A percentile compares a stretch with the other conserved stretches of the same genome.
These are phyloP conservation scores for Backusella tuberculispora DNA, from an alignment of 192 early-diverging fungal genomes.

Conservation along the genomic window DNA sequence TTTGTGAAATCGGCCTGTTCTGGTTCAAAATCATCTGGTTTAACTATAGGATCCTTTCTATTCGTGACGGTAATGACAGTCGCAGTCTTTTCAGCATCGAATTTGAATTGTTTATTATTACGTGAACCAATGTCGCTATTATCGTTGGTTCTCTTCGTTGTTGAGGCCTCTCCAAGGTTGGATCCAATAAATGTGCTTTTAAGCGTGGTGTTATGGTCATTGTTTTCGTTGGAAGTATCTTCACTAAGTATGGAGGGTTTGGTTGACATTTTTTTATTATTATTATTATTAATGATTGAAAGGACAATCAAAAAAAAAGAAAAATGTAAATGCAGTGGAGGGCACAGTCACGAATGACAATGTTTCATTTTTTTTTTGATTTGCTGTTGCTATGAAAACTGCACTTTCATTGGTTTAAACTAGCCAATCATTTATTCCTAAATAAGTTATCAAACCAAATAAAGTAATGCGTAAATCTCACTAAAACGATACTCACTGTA, in stretches of 20 bases:
- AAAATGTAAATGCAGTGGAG: background rate
- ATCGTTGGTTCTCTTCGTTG: background rate
- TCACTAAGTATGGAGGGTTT: background rate
- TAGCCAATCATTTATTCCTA: no score
- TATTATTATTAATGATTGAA: background rate
- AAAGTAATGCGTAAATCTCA: no score
- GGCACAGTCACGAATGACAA: no score
- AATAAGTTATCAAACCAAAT: no score
- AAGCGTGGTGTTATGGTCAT: background rate
- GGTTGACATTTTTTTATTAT: background rate
- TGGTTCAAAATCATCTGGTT: background rate
- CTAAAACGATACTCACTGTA: no score
- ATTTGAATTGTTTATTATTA: background rate
- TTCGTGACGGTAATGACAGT: background rate
- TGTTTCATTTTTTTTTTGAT: no score
- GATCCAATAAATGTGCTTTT: background rate
- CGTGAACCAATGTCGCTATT: background rate
- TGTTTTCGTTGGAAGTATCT: background rate
- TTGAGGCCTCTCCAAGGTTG: background rate
- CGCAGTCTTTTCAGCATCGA: background rate
- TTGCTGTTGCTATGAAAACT: no score
- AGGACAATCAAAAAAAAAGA: background rate
- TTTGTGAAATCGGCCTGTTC: background rate
- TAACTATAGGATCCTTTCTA: background rate
- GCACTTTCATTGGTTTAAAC: no score